Conservation (phyloP, 2,329 filamentous ascomycete species). For the Podosphaera fusca region DNA sequence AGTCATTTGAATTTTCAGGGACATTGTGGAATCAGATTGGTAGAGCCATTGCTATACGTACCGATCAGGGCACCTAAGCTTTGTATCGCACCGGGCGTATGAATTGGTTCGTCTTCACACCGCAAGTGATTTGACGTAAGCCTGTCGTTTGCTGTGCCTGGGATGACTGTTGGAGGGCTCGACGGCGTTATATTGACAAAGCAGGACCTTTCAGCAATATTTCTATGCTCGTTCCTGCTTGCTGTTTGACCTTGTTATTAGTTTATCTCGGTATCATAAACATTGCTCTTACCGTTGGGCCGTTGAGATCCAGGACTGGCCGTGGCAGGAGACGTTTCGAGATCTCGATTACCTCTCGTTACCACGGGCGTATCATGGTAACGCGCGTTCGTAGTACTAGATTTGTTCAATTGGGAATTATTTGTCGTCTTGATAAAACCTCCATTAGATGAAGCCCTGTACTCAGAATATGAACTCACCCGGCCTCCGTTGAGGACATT, state of each 20-base stretch:
- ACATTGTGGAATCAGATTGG: neutral
- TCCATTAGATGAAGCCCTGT: neutral
- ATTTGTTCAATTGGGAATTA: neutral
- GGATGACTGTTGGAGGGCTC: conserved; percentile 6
- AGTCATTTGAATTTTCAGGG: neutral
- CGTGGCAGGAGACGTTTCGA: neutral
- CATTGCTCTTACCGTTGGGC: neutral
- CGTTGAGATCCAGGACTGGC: neutral
- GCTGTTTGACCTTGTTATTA: neutral
- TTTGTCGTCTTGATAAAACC: neutral
- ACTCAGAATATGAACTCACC: neutral
- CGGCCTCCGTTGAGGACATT: neutral
- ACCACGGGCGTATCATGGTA: neutral
- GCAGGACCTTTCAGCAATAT: conserved; percentile 4
- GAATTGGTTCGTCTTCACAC: conserved; percentile 13
- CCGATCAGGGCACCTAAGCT: conserved; percentile 6
- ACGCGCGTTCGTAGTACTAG: neutral
- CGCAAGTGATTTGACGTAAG: conserved; percentile 1
- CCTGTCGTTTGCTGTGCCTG: conserved; percentile 3
- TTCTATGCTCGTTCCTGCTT: neutral
- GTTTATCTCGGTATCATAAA: neutral
- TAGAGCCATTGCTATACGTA: neutral
- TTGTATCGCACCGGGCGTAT: conserved; percentile 11
- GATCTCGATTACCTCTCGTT: neutral
- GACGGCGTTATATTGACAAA: conserved; percentile 5